These are phyloP conservation scores for Berberis thunbergii DNA, from an alignment of 164 flowering plant genomes.

Conservation along the genomic window DNA sequence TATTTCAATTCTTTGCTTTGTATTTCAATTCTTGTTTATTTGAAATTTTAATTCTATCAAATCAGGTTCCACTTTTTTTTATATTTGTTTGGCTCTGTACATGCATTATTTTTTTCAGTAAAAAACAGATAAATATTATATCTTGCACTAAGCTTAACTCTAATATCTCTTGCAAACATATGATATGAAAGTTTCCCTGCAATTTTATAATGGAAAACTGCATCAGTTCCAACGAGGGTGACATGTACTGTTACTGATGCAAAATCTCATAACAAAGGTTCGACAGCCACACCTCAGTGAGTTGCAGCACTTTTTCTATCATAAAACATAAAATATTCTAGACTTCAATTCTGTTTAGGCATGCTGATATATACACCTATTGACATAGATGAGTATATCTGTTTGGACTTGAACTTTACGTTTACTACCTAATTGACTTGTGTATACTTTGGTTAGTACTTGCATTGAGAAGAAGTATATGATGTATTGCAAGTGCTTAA, in stretches of 20 bases:
- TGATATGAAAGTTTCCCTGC: constrained; percentile 59
- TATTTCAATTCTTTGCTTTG: too few relatives aligned
- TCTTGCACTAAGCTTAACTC: background rate
- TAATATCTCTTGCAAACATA: constrained; percentile 32
- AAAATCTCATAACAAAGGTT: constrained; percentile 43
- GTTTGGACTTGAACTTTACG: background rate
- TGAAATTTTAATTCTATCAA: too few relatives aligned
- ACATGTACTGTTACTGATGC: constrained; percentile 76
- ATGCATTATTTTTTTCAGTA: too few relatives aligned
- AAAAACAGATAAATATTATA: too few relatives aligned
- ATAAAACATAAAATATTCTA: background rate
- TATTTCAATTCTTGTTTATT: too few relatives aligned
- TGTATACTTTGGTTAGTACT: background rate
- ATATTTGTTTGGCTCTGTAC: too few relatives aligned
- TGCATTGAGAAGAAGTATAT: too few relatives aligned
- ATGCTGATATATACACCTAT: background rate
- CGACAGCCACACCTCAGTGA: constrained; percentile 64
- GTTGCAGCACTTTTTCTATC: constrained; percentile 13
- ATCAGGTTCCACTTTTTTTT: too few relatives aligned
- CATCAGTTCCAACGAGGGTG: constrained; percentile 67
- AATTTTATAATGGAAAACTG: constrained; percentile 66
- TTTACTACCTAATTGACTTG: background rate
- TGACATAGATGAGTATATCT: background rate
- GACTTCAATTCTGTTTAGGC: too few relatives aligned
- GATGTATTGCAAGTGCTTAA: too few relatives aligned